Percentiles rank a stretch among this genome's conserved stretches.
phyloP scores from a whole-genome alignment of 2,329 filamentous ascomycete genomes.

The Penicillium crustosum region DNA sequence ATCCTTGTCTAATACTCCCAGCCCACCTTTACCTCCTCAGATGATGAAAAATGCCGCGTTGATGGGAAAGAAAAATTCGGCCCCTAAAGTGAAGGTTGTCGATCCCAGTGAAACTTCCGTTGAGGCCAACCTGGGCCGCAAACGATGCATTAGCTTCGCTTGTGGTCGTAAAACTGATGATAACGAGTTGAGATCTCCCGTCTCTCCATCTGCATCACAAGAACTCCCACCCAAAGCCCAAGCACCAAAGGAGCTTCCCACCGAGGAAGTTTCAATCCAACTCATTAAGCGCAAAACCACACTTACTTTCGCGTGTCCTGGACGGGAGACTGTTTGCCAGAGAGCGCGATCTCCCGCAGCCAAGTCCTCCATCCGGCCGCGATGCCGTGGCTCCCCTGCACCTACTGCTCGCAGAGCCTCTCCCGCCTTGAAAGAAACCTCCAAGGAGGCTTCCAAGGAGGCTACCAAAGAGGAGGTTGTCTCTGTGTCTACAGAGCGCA shows the following conservation, averaged over 20 bases:
- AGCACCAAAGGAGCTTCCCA: conserved; percentile 16
- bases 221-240: conserved; percentile 26
- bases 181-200: conserved; percentile 29
- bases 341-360: conserved; percentile 31
- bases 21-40: conserved; percentile 67
- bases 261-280: conserved; percentile 14
- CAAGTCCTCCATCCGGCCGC: conserved; percentile 26
- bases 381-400: conserved; percentile 43
- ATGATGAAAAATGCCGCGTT: conserved; percentile 29
- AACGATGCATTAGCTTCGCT: conserved; percentile 89
- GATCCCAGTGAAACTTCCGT: conserved; percentile 56
- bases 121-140: conserved; percentile 68
- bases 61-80: conserved; percentile 16
- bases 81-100: conserved; percentile 28
- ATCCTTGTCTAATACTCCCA: conserved; percentile 81
- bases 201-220: conserved; percentile 25
- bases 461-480: conserved; percentile 14
- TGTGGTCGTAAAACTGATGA: conserved; percentile 66
- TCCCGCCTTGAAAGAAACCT: conserved; percentile 14
- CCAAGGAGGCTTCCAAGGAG: conserved; percentile 5
- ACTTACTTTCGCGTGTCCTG: conserved; percentile 50
- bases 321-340: conserved; percentile 32
- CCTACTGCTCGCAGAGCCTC: conserved; percentile 36
- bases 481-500: conserved; percentile 15
- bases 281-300: conserved; percentile 45